phyloP scores from a whole-genome alignment of 1,284 basidiomycete genomes.

The Rhodotorula mucilaginosa region DNA sequence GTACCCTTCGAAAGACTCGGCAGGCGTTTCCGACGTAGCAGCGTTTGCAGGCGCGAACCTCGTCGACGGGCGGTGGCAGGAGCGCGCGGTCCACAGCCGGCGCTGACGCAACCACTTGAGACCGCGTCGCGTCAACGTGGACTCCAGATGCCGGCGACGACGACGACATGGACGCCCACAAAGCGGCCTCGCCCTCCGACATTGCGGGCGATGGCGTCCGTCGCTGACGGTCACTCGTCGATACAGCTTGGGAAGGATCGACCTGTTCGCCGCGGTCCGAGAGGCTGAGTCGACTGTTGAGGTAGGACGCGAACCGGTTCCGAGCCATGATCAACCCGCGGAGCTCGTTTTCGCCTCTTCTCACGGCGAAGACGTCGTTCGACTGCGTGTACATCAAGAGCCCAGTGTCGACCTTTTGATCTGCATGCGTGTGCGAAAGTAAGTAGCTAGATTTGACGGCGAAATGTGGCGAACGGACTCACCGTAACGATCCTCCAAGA shows the following conservation, averaged over 20 bases:
- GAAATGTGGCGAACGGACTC: conserved; percentile 22
- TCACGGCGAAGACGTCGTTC: conserved; percentile 79
- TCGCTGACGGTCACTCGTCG: neutral
- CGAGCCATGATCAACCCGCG: conserved; percentile 74
- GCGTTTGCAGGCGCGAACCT: conserved; percentile 69
- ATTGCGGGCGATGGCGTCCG: neutral
- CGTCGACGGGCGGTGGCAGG: conserved; percentile 83
- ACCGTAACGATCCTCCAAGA: conserved; percentile 86
- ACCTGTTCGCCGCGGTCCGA: neutral
- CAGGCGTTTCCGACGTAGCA: conserved; percentile 85
- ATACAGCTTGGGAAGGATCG: neutral
- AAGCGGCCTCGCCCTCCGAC: conserved; percentile 24
- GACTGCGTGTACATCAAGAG: conserved; percentile 91
- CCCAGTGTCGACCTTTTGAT: conserved; percentile 63
- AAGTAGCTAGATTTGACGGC: neutral
- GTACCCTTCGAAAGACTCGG: conserved; percentile 86
- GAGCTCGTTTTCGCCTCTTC: conserved; percentile 74
- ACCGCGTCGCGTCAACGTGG: neutral
- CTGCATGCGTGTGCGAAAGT: conserved; percentile 16
- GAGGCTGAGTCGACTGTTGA: conserved; percentile 48
- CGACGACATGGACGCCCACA: conserved; percentile 16
- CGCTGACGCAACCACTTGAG: too few species aligned
- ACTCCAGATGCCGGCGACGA: neutral
- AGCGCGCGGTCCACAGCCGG: conserved; percentile 54
- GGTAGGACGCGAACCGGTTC: conserved; percentile 80